Base-by-base conservation (phyloP, 805 yeast genomes). In the Pichia sporocuriosa region DNA sequence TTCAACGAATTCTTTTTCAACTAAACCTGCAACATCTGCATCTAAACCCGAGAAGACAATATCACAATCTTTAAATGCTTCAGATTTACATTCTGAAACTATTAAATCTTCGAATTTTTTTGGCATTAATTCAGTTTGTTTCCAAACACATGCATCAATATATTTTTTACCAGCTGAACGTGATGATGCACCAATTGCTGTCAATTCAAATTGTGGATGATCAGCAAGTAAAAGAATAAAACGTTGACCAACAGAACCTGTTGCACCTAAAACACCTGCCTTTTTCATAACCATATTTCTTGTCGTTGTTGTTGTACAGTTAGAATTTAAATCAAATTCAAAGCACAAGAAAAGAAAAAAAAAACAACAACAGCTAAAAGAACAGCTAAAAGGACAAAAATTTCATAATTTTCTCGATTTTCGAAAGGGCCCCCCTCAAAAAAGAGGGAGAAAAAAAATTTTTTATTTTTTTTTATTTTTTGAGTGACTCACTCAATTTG, bases 161-260 rank as follows among this genome's bases (percentile, higher is more conserved):
- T 93, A 93, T 46, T 71, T 67, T 63, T 84, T 86, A 36, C 97
- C 97, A 16, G 97, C 96, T 21, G 96, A 87, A 60, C 97, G 78
- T 16, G 86, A 57, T 17, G 96, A 86, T 4, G 98, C 98, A 53
- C 98, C 98, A 41, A 93, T 69, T 7, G 79, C 93, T 43, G 75
- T 72, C 34, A 93, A 66, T 62, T 87, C 87, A 56, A 93, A 88
- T 46, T 86, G 86, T 21, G 97, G 97, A 61, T 93, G 97, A 48
- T 84, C 68, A 3, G 88, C 75, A 49, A 93, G 70, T 37, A 93
- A 69, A 36, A 90, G 69, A 47, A 93, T 89, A 61, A 93, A 93
- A 54, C 97, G 76, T 66, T 93, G 98, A 43, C 98, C 98, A 29
- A 93, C 98, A 32, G 95, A 81, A 40, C 98, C 98, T 11, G 98